A percentile compares a stretch with the other conserved stretches of the same genome.
These are phyloP conservation scores for Apodospora peruviana DNA, from an alignment of 495 filamentous ascomycete genomes.

Conservation along the genomic window DNA sequence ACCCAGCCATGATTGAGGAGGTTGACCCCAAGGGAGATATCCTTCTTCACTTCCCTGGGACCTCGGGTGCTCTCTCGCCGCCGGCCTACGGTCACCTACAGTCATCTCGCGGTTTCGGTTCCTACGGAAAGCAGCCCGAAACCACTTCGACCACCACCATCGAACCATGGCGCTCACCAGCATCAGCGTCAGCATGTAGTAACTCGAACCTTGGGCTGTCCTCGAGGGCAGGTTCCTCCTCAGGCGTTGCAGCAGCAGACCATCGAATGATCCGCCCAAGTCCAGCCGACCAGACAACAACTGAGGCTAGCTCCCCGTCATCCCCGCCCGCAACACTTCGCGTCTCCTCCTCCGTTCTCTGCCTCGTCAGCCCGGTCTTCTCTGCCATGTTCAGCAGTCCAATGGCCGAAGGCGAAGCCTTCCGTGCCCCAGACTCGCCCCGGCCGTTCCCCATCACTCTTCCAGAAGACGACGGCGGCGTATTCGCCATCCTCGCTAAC, in stretches of 20 bases:
- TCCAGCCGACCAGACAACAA: too few relatives aligned
- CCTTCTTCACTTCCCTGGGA: constrained; percentile 4
- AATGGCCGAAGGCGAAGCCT: constrained; percentile 12
- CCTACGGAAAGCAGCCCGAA: background rate
- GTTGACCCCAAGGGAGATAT: constrained; percentile 11
- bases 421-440: constrained; percentile 11
- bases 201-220: too few relatives aligned
- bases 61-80: background rate
- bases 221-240: too few relatives aligned
- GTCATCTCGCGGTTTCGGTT: background rate
- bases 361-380: constrained; percentile 14
- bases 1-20: constrained; percentile 1
- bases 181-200: background rate
- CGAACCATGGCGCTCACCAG: constrained; percentile 1
- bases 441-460: constrained; percentile 13
- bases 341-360: constrained; percentile 13
- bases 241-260: too few relatives aligned
- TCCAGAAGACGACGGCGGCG: constrained; percentile 8
- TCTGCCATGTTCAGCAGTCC: constrained; percentile 6
- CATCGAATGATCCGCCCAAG: too few relatives aligned
- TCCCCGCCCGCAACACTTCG: constrained; percentile 5
- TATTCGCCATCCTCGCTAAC: constrained; percentile 12
- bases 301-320: background rate
- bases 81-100: background rate
- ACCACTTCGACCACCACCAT: too few relatives aligned